Percentiles rank a stretch among this genome's conserved stretches.
Evolutionary conservation across 768 basidiomycete species (phyloP).

Genomic region (Pholiota conissans): DNA sequence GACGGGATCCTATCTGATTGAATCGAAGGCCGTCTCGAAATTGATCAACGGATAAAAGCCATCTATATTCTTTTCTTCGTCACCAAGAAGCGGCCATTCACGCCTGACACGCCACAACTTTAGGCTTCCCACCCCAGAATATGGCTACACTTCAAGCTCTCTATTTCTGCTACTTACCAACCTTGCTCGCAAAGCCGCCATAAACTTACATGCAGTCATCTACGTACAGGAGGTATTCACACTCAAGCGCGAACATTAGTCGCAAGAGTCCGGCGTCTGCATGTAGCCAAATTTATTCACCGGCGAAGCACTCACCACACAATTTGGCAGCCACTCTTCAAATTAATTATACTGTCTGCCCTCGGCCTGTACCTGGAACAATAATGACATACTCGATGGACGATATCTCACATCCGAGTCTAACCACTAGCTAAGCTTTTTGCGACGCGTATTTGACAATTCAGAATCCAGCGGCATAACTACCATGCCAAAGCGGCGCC

Average conservation of each 20-base stretch:
- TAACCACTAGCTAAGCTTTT: neutral
- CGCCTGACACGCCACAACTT: neutral
- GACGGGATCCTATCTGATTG: neutral
- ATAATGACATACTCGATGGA: too few relatives aligned
- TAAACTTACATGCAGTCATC: too few relatives aligned
- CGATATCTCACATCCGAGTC: neutral
- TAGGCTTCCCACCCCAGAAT: neutral
- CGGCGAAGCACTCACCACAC: too few relatives aligned
- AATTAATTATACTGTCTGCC: neutral
- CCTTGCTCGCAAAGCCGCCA: too few relatives aligned
- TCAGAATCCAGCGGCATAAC: slow-evolving; percentile 3
- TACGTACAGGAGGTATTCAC: too few relatives aligned
- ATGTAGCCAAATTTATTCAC: too few relatives aligned
- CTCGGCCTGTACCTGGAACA: neutral
- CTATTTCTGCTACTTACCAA: too few relatives aligned
- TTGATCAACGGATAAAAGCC: neutral
- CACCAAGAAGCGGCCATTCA: neutral
- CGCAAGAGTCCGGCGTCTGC: too few relatives aligned
- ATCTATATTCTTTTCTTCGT: neutral
- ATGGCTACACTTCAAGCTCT: too few relatives aligned
- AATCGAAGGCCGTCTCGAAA: neutral
- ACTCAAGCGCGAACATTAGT: too few relatives aligned
- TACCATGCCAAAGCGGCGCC: slow-evolving; percentile 1
- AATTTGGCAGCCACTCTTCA: too few relatives aligned
- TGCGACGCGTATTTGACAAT: slow-evolving; percentile 5